Evolutionary conservation across 805 yeast genomes (phyloP), one percentile per base, ranked within the genome.

Genomic region (Yarrowia divulgata): DNA sequence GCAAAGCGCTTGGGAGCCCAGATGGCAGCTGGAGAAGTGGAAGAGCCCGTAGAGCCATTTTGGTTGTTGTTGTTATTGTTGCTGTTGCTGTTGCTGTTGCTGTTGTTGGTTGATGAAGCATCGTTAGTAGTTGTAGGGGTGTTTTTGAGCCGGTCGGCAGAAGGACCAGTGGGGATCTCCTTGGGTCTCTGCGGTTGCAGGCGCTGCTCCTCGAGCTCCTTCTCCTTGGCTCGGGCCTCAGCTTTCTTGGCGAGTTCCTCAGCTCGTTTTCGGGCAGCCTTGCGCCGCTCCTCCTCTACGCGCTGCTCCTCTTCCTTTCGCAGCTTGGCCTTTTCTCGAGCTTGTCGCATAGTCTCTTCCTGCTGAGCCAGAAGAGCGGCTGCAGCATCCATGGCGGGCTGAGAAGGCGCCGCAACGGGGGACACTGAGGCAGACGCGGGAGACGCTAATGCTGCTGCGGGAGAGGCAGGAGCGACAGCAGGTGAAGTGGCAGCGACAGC

Each of bases 241-340:
- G 74, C 71, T 48, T 69, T 69, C 57, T 72, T 71, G 29, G 75
- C 77, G 16, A 77, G 63, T 55, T 74, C 78, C 55, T 76, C 79
- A 1, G 79, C 78, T 35, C 74, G 70, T 60, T 71, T 74, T 58
- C 72, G 72, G 8, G 76, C 76, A 1, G 74, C 74, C 67, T 73
- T 76, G 37, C 71, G 72, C 32, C 75, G 71, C 46, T 75, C 79
- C 37, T 72, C 71, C 67, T 78, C 80, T 34, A 60, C 64, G 14
- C 71, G 70, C 69, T 68, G 72, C 63, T 77, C 80, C 57, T 77
- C 79, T 55, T 77, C 80, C 68, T 78, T 77, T 14, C 80, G 73
- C 67, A 72, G 74, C n/a, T 76, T 71, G 3, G 80, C 81, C 49
- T 73, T 74, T 62, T 77, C 80, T 10, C 77, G 71, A 7, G 78